These are phyloP conservation scores for Elongisporangium senticosum DNA, from an alignment of 352 stramenopile species.

Conservation along the genomic window DNA sequence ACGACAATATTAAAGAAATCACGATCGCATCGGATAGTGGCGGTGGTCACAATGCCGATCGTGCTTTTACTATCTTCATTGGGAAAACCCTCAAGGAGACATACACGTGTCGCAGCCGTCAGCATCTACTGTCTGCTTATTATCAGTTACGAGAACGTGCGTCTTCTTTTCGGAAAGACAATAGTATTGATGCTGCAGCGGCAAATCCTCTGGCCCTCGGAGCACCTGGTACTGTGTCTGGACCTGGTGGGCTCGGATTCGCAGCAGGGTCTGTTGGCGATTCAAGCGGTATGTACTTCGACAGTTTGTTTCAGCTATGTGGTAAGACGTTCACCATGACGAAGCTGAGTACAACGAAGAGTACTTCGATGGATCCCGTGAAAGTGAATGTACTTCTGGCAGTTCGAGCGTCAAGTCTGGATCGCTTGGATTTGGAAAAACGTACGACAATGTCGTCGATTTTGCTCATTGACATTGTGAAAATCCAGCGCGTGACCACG, in stretches of 20 bases:
- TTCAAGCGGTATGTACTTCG: constrained; percentile 79
- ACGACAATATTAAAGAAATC: constrained; percentile 87
- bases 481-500: constrained; percentile 80
- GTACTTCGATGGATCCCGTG: constrained; percentile 54
- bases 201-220: constrained; percentile 19
- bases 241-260: neutral
- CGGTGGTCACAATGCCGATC: constrained; percentile 53
- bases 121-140: constrained; percentile 82
- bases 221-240: neutral
- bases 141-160: constrained; percentile 78
- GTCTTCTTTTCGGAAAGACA: constrained; percentile 65
- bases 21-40: constrained; percentile 66
- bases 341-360: constrained; percentile 79
- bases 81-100: constrained; percentile 84
- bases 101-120: constrained; percentile 77
- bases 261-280: constrained; percentile 1
- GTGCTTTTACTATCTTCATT: constrained; percentile 79
- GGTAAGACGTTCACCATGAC: constrained; percentile 82
- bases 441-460: constrained; percentile 74
- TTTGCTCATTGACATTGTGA: constrained; percentile 84
- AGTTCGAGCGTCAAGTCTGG: constrained; percentile 71
- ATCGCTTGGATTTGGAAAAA: constrained; percentile 61
- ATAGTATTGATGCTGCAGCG: constrained; percentile 37
- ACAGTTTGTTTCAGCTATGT: constrained; percentile 82
- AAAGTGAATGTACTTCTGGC: constrained; percentile 71